Conservation (phyloP, 306 rosid species). For the Senna tora region DNA sequence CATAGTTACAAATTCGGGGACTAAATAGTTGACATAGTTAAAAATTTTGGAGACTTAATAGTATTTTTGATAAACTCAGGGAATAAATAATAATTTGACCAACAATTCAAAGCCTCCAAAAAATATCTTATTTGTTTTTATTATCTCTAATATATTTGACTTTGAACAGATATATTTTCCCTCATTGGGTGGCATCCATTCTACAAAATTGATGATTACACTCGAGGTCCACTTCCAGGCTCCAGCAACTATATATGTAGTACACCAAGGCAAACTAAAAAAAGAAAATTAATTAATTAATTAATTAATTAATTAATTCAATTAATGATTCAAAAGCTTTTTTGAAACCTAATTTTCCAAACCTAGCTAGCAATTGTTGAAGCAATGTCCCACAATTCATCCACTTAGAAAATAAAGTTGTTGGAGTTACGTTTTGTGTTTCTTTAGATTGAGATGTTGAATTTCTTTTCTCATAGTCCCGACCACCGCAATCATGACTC, state of each 20-base stretch:
- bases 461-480: not conserved
- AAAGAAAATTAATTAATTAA: no score
- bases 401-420: not conserved
- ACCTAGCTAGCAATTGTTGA: not conserved
- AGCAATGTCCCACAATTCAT: not conserved
- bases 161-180: no score
- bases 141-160: no score
- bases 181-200: not conserved
- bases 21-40: no score
- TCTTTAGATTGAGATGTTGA: not conserved
- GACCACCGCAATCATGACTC: not conserved
- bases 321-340: not conserved
- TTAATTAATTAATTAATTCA: not conserved
- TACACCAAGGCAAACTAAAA: not conserved
- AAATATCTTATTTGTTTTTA: no score
- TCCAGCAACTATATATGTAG: not conserved
- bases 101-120: no score
- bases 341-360: not conserved
- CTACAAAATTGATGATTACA: not conserved
- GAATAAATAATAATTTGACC: no score
- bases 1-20: no score
- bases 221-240: not conserved
- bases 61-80: no score
- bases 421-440: not conserved
- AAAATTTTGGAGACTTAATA: no score